phyloP scores from a whole-genome alignment of 805 yeast species.

The Candida argentea region DNA sequence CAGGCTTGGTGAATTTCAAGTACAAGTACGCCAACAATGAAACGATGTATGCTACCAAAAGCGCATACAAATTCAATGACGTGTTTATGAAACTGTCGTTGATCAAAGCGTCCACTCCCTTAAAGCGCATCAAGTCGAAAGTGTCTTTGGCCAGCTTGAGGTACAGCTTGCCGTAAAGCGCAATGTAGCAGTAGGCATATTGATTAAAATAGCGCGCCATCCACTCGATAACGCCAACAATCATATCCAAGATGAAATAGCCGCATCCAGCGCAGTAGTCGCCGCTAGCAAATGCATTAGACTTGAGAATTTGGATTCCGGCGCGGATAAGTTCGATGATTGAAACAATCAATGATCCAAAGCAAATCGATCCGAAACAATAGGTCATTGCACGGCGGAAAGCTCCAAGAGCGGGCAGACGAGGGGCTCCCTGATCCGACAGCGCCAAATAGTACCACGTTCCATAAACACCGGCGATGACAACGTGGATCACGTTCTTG shows the following conservation, averaged over 20 bases:
- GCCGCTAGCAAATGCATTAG: slow-evolving; percentile 41
- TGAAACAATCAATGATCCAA: slow-evolving; percentile 69
- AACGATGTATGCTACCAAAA: slow-evolving; percentile 57
- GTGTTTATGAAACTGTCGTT: slow-evolving; percentile 78
- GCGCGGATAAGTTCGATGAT: slow-evolving; percentile 59
- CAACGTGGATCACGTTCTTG: slow-evolving; percentile 69
- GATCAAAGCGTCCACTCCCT: slow-evolving; percentile 77
- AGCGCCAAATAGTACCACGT: slow-evolving; percentile 80
- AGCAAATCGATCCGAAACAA: slow-evolving; percentile 84
- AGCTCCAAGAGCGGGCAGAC: slow-evolving; percentile 71
- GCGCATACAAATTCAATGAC: slow-evolving; percentile 65
- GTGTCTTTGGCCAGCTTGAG: slow-evolving; percentile 72
- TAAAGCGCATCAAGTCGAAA: slow-evolving; percentile 62
- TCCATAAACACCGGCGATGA: slow-evolving; percentile 78
- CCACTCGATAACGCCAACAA: slow-evolving; percentile 67
- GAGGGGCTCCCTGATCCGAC: slow-evolving; percentile 72
- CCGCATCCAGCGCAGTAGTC: slow-evolving; percentile 44
- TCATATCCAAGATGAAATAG: slow-evolving; percentile 43
- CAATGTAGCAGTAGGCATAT: slow-evolving; percentile 80
- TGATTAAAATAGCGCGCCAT: slow-evolving; percentile 77
- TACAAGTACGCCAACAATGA: slow-evolving; percentile 56
- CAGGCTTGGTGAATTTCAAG: slow-evolving; percentile 58
- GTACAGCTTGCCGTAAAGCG: slow-evolving; percentile 77
- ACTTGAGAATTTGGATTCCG: slow-evolving; percentile 41
- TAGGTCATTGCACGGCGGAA: slow-evolving; percentile 72